These are phyloP conservation scores for Parietichytrium sp. DNA, from an alignment of 108 stramenopile species.

Conservation along the genomic window DNA sequence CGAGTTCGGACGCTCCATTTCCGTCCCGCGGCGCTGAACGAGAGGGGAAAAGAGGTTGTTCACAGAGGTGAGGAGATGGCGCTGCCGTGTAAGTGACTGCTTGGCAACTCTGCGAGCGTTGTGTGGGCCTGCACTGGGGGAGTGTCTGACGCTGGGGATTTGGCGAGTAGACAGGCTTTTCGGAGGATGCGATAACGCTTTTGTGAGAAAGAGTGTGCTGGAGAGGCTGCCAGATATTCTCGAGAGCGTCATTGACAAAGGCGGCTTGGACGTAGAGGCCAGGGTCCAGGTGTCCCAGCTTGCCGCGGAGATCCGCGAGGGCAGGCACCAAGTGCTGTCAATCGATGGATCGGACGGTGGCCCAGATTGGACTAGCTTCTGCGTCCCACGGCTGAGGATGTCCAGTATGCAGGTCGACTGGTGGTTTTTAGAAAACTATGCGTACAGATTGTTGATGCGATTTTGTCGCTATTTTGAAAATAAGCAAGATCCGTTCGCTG, in stretches of 20 bases:
- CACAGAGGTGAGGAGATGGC: too few relatives aligned
- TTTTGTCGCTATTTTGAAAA: neutral
- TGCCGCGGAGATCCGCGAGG: neutral
- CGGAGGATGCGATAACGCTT: too few relatives aligned
- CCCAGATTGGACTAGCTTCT: constrained; percentile 15
- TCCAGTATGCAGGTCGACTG: constrained; percentile 22
- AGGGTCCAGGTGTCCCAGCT: neutral
- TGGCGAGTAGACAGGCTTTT: too few relatives aligned
- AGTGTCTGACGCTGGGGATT: too few relatives aligned
- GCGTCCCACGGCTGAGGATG: neutral
- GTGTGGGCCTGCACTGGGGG: too few relatives aligned
- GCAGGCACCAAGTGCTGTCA: neutral
- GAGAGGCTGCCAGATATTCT: constrained; percentile 7
- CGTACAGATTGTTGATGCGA: neutral
- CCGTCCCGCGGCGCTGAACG: too few relatives aligned
- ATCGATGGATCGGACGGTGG: constrained; percentile 29
- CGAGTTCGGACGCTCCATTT: too few relatives aligned
- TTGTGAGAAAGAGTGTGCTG: neutral
- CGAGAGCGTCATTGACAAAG: neutral
- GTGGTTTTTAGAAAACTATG: constrained; percentile 25
- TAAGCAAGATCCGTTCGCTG: constrained; percentile 3
- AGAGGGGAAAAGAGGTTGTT: too few relatives aligned
- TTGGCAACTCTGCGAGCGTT: too few relatives aligned
- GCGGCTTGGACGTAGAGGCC: neutral
- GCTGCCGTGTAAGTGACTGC: too few relatives aligned